These are phyloP conservation scores for Tolypocladium endophyticum DNA, from an alignment of 2,329 filamentous ascomycete species.

Conservation along the genomic window DNA sequence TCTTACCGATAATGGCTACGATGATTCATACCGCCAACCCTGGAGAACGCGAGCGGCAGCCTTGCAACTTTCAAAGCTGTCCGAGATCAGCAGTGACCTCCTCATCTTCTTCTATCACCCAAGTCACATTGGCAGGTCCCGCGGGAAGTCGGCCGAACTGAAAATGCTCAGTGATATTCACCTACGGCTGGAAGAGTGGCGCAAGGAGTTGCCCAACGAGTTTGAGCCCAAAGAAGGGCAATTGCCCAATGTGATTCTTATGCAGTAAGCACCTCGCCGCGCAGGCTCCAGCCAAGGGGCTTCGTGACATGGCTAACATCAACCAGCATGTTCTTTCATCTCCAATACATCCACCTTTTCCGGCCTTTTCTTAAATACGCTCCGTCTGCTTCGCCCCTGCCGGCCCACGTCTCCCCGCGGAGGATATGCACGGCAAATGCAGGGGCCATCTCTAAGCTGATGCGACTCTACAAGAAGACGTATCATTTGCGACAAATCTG, in stretches of 20 bases:
- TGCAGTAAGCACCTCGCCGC: conserved; percentile 58
- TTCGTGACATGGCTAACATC: conserved; percentile 10
- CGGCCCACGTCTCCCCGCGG: conserved; percentile 77
- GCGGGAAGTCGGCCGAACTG: conserved; percentile 72
- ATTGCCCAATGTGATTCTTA: conserved; percentile 66
- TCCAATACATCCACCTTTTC: conserved; percentile 92
- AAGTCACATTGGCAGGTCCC: conserved; percentile 47
- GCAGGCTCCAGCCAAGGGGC: background rate
- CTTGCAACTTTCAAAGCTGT: conserved; percentile 71
- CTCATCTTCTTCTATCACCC: conserved; percentile 89
- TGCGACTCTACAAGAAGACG: conserved; percentile 84
- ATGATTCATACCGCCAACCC: conserved; percentile 63
- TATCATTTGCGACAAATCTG: conserved; percentile 90
- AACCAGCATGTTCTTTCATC: conserved; percentile 87
- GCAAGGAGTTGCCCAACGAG: conserved; percentile 70
- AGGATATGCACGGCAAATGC: conserved; percentile 88
- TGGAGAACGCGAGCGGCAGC: conserved; percentile 74
- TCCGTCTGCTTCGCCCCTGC: conserved; percentile 69
- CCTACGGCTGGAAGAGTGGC: conserved; percentile 82
- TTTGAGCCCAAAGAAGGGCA: conserved; percentile 84
- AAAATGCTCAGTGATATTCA: conserved; percentile 92
- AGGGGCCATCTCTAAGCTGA: conserved; percentile 81
- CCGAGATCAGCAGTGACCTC: conserved; percentile 88
- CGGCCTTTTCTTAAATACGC: conserved; percentile 89
- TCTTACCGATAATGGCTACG: conserved; percentile 75